Base-by-base conservation (phyloP, 768 basidiomycete species). In the Trichaptum fuscoviolaceum region DNA sequence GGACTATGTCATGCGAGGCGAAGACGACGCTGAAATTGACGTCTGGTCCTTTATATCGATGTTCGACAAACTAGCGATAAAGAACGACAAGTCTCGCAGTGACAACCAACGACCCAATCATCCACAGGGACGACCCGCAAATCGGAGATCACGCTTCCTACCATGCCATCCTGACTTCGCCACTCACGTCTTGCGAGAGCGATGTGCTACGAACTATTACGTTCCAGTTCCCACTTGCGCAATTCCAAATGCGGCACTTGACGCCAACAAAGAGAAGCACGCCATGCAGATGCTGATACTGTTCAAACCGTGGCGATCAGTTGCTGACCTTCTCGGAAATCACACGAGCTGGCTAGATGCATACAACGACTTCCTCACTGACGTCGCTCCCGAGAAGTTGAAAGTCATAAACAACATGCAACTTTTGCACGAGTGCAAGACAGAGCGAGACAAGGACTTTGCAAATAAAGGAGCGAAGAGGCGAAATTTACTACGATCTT, bases 141-240 rank as follows among this genome's bases (percentile, higher is more conserved):
- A 36, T 36, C 7, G 17, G 10, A 35, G 20, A 20, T 64, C 8
- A 57, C 12, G 10, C 17, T 65, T 72, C 58, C 25, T 52, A 15
- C 15, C 25, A 24, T 52, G 25, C 2, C 58, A 60, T 60, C 58
- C 58, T 7, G 58, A 60, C 10, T 7, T 10, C n/a, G 10, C 7
- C 7, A 60, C 58, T 23, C 58, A 60, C n/a, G 7, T 60, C 10
- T 60, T 60, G 20, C 7, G 20, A 60, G 8, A 30, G 23, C n/a
- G 58, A 60, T 7, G 58, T 20, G 58, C 7, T 7, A 23, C 58
- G 7, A 7, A 60, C 27, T 24, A 7, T 23, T 20, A 24, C 23
- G 58, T 60, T 23, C 58, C 58, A 24, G 58, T 60, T 20, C 58
- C 58, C 7, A 60, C 27, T 7, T 23, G 58, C n/a, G 58, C 23